Percentiles rank a stretch among this genome's conserved stretches.
Evolutionary conservation across 208 protist species (phyloP).

Genomic region (Angomonas ambiguus): DNA sequence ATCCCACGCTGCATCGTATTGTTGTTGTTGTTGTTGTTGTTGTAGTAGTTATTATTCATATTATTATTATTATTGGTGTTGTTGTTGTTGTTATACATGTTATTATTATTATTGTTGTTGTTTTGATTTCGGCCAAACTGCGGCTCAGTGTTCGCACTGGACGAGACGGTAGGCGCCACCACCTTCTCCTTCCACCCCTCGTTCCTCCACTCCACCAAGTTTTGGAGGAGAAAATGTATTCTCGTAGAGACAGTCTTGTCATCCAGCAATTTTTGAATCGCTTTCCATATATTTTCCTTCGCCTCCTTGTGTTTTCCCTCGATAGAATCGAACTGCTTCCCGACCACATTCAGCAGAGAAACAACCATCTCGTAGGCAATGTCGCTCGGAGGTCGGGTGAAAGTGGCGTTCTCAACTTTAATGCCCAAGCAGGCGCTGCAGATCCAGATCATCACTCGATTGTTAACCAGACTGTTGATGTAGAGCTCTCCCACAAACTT

Average conservation of each 20-base stretch:
- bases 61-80: constrained; percentile 8
- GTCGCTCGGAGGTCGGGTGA: constrained; percentile 26
- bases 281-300: constrained; percentile 48
- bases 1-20: constrained; percentile 16
- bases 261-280: constrained; percentile 37
- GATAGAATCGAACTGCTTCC: constrained; percentile 72
- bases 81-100: not conserved
- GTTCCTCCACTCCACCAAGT: constrained; percentile 69
- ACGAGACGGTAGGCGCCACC: constrained; percentile 2
- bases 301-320: constrained; percentile 4
- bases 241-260: constrained; percentile 57
- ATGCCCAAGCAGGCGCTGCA: constrained; percentile 35
- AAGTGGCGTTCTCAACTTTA: constrained; percentile 16
- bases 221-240: constrained; percentile 84
- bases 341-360: constrained; percentile 78
- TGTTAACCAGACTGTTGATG: constrained; percentile 58
- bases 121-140: constrained; percentile 10
- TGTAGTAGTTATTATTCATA: not conserved
- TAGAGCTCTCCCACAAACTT: constrained; percentile 90
- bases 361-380: constrained; percentile 79
- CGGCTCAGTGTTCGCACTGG: constrained; percentile 15
- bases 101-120: constrained; percentile 6
- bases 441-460: constrained; percentile 61
- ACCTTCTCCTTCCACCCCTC: constrained; percentile 66
- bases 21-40: constrained; percentile 17